phyloP scores from a whole-genome alignment of 2,329 filamentous ascomycete genomes.

The Phaeosphaeria sp. region DNA sequence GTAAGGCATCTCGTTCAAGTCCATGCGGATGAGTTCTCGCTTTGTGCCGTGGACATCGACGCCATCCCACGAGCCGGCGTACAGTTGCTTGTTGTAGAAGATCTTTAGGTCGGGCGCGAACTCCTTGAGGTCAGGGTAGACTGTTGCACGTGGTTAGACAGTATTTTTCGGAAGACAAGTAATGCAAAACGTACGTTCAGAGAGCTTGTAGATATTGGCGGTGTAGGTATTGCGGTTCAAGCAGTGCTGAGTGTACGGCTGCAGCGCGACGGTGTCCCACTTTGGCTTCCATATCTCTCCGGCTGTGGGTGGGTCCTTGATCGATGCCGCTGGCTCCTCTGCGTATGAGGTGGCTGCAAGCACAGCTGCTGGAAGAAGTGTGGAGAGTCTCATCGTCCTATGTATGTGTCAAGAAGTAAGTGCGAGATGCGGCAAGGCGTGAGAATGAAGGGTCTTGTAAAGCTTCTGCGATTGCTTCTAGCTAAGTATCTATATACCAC shows the following conservation, averaged over 20 bases:
- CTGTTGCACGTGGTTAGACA: neutral
- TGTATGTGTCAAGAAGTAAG: neutral
- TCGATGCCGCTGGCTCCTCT: constrained; percentile 11
- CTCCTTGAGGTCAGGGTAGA: constrained; percentile 41
- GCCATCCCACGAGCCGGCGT: constrained; percentile 62
- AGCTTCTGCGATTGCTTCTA: neutral
- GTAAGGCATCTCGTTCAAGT: constrained; percentile 53
- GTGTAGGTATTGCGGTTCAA: constrained; percentile 22
- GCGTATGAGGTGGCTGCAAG: constrained; percentile 28
- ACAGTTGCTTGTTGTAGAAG: constrained; percentile 45
- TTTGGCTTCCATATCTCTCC: constrained; percentile 40
- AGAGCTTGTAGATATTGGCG: constrained; percentile 40
- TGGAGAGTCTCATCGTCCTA: constrained; percentile 31
- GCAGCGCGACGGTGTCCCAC: constrained; percentile 32
- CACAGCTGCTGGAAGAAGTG: constrained; percentile 29
- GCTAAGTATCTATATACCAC: constrained; percentile 7
- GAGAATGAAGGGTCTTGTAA: neutral
- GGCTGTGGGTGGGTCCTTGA: constrained; percentile 35
- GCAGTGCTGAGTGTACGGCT: constrained; percentile 33
- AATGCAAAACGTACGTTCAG: constrained; percentile 14
- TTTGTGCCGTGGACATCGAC: constrained; percentile 61
- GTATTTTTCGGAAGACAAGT: no score
- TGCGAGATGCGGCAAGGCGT: no score
- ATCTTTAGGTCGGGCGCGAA: constrained; percentile 45
- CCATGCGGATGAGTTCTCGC: constrained; percentile 58